Conservation (phyloP, 805 yeast genomes). For the Metschnikowia baotianmanensis region DNA sequence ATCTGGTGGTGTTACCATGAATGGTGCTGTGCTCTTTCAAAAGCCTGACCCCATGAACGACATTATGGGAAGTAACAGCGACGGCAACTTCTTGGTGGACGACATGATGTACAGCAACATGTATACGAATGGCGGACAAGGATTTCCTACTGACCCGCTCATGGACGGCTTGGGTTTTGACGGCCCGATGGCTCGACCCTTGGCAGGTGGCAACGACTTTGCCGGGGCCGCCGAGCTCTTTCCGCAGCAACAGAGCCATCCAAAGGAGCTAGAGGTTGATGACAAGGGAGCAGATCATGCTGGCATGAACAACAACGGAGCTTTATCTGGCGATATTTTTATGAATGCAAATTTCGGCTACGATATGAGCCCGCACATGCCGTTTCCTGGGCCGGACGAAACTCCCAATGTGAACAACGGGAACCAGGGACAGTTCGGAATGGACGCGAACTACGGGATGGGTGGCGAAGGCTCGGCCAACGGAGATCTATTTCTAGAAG, state of each 20-base stretch:
- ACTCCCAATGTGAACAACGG: neutral
- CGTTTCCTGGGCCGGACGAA: conserved; percentile 3
- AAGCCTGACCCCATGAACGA: conserved; percentile 4
- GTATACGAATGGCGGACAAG: conserved; percentile 4
- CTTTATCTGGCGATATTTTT: conserved; percentile 3
- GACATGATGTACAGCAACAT: conserved; percentile 3
- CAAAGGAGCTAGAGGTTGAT: neutral
- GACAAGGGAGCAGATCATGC: conserved; percentile 11
- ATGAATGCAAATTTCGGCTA: conserved; percentile 4
- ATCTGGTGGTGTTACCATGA: neutral
- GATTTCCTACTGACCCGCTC: conserved; percentile 2
- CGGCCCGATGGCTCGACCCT: conserved; percentile 1
- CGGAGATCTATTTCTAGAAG: conserved; percentile 8
- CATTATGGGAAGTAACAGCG: conserved; percentile 2
- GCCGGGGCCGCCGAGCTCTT: conserved; percentile 1
- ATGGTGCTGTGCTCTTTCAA: neutral
- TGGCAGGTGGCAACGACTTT: conserved; percentile 2
- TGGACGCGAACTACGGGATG: conserved; percentile 5
- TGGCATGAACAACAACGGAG: conserved; percentile 9
- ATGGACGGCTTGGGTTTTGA: conserved; percentile 8
- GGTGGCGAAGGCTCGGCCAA: conserved; percentile 4
- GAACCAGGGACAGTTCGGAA: conserved; percentile 3
- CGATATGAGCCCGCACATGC: conserved; percentile 3
- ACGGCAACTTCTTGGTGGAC: conserved; percentile 7
- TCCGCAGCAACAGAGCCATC: neutral